Percentiles rank a stretch among this genome's conserved stretches.
Evolutionary conservation across 139 green algal genomes (phyloP).

Genomic region (Zygnema circumcarinatum): DNA sequence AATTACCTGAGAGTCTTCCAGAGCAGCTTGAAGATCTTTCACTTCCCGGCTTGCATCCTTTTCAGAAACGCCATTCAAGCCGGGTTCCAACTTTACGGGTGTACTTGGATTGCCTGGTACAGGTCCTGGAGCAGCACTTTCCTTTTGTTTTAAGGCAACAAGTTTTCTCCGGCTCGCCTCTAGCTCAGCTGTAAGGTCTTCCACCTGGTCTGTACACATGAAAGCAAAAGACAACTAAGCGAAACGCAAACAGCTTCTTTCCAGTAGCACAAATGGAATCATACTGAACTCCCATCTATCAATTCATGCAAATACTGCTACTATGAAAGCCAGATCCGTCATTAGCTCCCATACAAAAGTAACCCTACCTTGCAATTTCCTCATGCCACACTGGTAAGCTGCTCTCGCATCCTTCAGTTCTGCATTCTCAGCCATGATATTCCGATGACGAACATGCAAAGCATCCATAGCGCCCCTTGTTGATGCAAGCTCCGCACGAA

Average conservation of each 20-base stretch:
- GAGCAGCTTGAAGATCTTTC: slow-evolving; percentile 16
- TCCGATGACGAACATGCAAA: slow-evolving; percentile 35
- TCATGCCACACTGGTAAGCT: slow-evolving; percentile 31
- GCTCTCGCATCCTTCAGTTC: slow-evolving; percentile 2
- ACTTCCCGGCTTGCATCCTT: not conserved
- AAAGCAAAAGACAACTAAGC: no score
- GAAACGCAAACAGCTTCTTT: no score
- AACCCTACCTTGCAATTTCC: slow-evolving; percentile 12
- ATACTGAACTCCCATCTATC: no score
- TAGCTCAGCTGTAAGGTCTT: not conserved
- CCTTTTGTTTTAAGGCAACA: slow-evolving; percentile 6
- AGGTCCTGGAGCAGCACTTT: not conserved
- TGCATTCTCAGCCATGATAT: slow-evolving; percentile 33
- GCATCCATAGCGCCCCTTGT: slow-evolving; percentile 18
- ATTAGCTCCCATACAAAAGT: no score
- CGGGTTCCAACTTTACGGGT: not conserved
- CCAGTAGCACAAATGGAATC: no score
- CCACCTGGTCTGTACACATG: slow-evolving; percentile 5
- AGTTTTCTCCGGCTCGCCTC: not conserved
- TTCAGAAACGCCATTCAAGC: not conserved
- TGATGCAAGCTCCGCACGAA: slow-evolving; percentile 20
- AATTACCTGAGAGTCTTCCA: slow-evolving; percentile 26
- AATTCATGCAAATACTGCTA: no score
- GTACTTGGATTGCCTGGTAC: not conserved
- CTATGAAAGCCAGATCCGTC: no score